Evolutionary conservation across 768 basidiomycete species (phyloP).

Genomic region (Naganishia vaughanmartiniae): DNA sequence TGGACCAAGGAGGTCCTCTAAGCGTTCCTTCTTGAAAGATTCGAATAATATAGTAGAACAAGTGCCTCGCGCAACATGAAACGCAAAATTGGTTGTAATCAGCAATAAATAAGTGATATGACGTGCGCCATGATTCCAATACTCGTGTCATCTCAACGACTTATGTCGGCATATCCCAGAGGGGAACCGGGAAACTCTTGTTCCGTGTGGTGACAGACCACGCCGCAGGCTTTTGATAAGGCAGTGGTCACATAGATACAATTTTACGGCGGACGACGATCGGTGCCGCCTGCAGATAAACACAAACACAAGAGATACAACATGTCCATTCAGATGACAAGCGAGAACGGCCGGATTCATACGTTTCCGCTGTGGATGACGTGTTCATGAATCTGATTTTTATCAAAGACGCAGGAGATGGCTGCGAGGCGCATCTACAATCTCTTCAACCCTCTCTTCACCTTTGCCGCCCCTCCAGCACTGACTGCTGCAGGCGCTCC

Average conservation of each 20-base stretch:
- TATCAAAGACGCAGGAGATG: no score
- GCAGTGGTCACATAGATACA: no score
- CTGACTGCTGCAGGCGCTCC: not conserved
- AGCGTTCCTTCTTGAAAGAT: not conserved
- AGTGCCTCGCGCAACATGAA: not conserved
- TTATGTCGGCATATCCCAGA: no score
- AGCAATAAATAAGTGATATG: not conserved
- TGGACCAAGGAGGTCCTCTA: constrained; percentile 49
- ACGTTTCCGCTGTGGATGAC: no score
- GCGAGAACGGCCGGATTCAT: no score
- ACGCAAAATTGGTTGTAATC: not conserved
- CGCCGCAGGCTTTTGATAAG: no score
- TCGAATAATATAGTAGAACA: not conserved
- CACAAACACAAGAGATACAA: not conserved
- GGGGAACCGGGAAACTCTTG: no score
- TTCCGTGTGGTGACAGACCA: no score
- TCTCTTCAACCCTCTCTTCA: constrained; percentile 32
- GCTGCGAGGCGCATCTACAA: not conserved
- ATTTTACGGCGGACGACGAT: no score
- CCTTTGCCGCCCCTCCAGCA: constrained; percentile 3
- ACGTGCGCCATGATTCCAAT: not conserved
- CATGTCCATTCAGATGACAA: no score
- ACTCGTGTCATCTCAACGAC: no score
- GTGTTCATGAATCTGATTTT: not conserved
- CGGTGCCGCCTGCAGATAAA: not conserved